Evolutionary conservation across 768 basidiomycete species (phyloP).

Genomic region (Tricholoma sp.): DNA sequence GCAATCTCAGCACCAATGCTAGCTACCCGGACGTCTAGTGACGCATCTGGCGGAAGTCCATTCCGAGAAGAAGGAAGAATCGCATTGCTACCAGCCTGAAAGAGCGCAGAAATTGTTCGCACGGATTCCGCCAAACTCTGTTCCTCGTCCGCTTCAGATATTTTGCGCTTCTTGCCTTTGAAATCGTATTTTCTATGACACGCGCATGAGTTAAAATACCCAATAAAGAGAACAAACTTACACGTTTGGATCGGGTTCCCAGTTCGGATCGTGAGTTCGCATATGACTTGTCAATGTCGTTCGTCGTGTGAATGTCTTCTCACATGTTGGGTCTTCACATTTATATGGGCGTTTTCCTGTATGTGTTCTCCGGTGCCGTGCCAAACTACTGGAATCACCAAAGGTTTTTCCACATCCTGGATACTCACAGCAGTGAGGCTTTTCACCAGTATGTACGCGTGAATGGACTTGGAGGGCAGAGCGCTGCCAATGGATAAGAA

Average conservation of each 20-base stretch:
- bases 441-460: constrained; percentile 90
- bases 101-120: constrained; percentile 67
- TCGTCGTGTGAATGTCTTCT: constrained; percentile 84
- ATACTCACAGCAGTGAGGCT: constrained; percentile 88
- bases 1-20: constrained; percentile 79
- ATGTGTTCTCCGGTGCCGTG: constrained; percentile 86
- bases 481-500: constrained; percentile 43
- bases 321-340: constrained; percentile 77
- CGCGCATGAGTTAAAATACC: constrained; percentile 12
- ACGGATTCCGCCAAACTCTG: constrained; percentile 67
- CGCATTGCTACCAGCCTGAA: constrained; percentile 42
- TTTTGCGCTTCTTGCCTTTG: constrained; percentile 64
- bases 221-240: constrained; percentile 31
- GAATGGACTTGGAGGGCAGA: constrained; percentile 87
- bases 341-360: constrained; percentile 85
- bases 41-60: constrained; percentile 33
- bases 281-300: constrained; percentile 85
- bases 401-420: constrained; percentile 85
- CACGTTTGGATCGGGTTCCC: constrained; percentile 83
- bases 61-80: constrained; percentile 21
- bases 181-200: constrained; percentile 66
- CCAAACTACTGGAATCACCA: constrained; percentile 87
- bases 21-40: constrained; percentile 63
- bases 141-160: constrained; percentile 50
- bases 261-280: constrained; percentile 80